phyloP scores from a whole-genome alignment of 805 yeast genomes.

The Candida arabinofermentans region DNA sequence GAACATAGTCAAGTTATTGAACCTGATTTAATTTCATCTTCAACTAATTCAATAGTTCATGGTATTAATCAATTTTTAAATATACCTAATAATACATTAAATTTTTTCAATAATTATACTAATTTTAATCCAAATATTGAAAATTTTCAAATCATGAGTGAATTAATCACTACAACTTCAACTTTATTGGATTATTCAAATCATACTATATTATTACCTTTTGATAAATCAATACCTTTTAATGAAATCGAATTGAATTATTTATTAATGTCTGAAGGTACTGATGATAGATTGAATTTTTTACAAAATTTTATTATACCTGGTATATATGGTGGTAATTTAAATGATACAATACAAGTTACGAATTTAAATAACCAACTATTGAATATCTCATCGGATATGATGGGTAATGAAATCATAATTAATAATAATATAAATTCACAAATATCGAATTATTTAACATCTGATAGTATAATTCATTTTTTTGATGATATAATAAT shows the following conservation, averaged over 20 bases:
- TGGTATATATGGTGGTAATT: constrained; percentile 44
- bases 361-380: constrained; percentile 27
- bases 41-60: constrained; percentile 64
- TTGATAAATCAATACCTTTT: constrained; percentile 35
- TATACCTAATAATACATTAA: constrained; percentile 34
- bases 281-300: constrained; percentile 23
- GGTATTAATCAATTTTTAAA: constrained; percentile 50
- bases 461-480: constrained; percentile 48
- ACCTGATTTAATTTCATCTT: constrained; percentile 52
- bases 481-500: constrained; percentile 35
- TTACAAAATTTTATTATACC: constrained; percentile 34
- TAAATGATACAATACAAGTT: constrained; percentile 11
- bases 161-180: constrained; percentile 14
- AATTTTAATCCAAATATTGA: constrained; percentile 14
- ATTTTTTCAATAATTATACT: constrained; percentile 26
- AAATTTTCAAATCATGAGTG: constrained; percentile 15
- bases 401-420: constrained; percentile 32
- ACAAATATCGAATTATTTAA: constrained; percentile 35
- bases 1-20: constrained; percentile 50
- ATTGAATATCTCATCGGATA: constrained; percentile 17
- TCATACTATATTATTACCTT: constrained; percentile 44
- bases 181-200: constrained; percentile 24
- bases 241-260: constrained; percentile 45
- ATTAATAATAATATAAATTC: constrained; percentile 35
- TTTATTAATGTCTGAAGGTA: constrained; percentile 31